Evolutionary conservation across 345 rosid species (phyloP).

Genomic region (Citrus sp.): DNA sequence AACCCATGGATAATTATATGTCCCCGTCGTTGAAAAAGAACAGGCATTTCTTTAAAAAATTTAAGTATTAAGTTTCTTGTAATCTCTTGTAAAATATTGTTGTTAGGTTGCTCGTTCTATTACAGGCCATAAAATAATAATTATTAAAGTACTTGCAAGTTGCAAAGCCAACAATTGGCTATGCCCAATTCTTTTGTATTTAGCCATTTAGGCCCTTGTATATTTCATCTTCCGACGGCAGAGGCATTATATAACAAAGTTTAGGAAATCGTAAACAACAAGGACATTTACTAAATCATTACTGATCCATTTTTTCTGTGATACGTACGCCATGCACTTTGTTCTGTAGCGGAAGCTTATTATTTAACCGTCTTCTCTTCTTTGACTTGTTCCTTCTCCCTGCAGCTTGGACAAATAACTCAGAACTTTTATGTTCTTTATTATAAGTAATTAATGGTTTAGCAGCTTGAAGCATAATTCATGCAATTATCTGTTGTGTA

Average conservation of each 20-base stretch:
- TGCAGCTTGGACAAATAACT: not conserved
- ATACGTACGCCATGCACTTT: not conserved
- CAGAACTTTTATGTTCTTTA: not conserved
- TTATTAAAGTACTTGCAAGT: not conserved
- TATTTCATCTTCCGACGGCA: not conserved
- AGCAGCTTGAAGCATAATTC: not conserved
- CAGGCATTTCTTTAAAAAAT: not conserved
- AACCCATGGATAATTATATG: not conserved
- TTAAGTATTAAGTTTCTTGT: not conserved
- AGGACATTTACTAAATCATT: not conserved
- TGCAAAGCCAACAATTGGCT: not conserved
- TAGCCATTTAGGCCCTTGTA: not conserved
- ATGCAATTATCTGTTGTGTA: not conserved
- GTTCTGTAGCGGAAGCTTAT: not conserved
- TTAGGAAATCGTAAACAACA: not conserved
- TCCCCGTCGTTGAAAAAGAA: not conserved
- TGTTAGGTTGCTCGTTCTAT: not conserved
- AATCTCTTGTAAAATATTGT: not conserved
- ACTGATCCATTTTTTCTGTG: not conserved
- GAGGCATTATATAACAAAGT: not conserved
- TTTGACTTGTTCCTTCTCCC: conserved; percentile 4
- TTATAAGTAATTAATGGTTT: not conserved
- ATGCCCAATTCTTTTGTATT: not conserved
- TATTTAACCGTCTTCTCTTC: not conserved
- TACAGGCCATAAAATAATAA: not conserved